Evolutionary conservation across 1,139 yeast species (phyloP), one percentile per base, ranked within the genome.

Genomic region (Pichia sp.): DNA sequence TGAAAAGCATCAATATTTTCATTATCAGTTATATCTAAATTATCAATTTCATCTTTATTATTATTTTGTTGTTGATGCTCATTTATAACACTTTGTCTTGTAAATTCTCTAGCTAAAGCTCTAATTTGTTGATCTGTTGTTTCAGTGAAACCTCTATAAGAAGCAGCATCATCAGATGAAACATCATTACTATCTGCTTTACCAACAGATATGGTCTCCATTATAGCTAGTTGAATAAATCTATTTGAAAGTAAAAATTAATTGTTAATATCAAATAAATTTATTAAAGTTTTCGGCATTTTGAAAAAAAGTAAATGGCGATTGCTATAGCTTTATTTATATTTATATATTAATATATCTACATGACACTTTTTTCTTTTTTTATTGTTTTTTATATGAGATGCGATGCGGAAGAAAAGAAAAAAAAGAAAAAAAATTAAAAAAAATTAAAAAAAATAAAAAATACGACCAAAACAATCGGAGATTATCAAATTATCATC

Each of bases 71-170:
- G 43, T 41, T 33, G 34, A 34, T 10, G 42, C 48, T 28, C 39
- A 44, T 47, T 45, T 40, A 47, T 31, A 35, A 29, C 35, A 42
- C 58, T 55, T 33, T 53, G 54, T 45, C 59, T 58, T 34, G 76
- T 70, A 67, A 66, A 75, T 71, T 51, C 79, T 74, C 66, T 71
- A 56, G 94, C 95, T 72, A 86, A 40, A 71, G 81, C 69, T 71
- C 79, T 53, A 78, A 82, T 64, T 42, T 67, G 53, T 4, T 58
- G 50, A 32, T 66, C 68, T 4, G 68, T 63, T 2, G 52, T 43
- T 0, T 54, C 55, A 48, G 65, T 67, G 53, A 70, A 73, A 0
- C 79, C 79, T 5, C 65, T 62, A 55, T 74, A 75, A 3, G 52
- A 39, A 10, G n/a, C 18, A 30, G 37, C 39, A 30, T 35, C 47